phyloP scores from a whole-genome alignment of 495 filamentous ascomycete species.

The Podospora didyma region DNA sequence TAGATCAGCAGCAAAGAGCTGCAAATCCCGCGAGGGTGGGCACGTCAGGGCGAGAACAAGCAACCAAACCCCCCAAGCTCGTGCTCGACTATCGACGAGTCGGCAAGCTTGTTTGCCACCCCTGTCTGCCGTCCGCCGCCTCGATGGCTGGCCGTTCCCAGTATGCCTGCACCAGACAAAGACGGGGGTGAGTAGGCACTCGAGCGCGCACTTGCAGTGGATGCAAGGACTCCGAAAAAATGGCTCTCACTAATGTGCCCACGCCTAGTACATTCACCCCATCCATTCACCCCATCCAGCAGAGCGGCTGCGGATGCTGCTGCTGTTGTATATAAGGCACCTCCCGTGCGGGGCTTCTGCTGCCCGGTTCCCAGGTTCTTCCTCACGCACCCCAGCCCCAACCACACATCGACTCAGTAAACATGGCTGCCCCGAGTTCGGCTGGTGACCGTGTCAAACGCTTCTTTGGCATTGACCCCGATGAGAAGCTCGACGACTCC shows the following conservation, averaged over 20 bases:
- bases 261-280: not conserved
- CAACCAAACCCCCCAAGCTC: not conserved
- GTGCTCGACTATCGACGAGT: not conserved
- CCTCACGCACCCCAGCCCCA: not conserved
- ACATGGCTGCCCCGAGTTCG: conserved; percentile 19
- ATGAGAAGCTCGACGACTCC: conserved; percentile 19
- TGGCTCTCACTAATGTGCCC: not conserved
- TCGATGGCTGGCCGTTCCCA: not conserved
- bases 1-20: not conserved
- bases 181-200: not conserved
- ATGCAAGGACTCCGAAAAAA: not conserved
- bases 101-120: not conserved
- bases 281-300: not conserved
- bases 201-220: not conserved
- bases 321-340: not conserved
- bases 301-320: not conserved
- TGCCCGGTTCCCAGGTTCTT: not conserved
- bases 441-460: conserved; percentile 23
- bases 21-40: not conserved
- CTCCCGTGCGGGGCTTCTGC: not conserved
- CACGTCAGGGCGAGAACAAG: not conserved
- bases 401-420: not conserved
- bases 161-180: not conserved
- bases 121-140: not conserved
- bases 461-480: conserved; percentile 25